Evolutionary conservation across 768 basidiomycete species (phyloP), one percentile per base, ranked within the genome.

Genomic region (Naganishia vishniacii): DNA sequence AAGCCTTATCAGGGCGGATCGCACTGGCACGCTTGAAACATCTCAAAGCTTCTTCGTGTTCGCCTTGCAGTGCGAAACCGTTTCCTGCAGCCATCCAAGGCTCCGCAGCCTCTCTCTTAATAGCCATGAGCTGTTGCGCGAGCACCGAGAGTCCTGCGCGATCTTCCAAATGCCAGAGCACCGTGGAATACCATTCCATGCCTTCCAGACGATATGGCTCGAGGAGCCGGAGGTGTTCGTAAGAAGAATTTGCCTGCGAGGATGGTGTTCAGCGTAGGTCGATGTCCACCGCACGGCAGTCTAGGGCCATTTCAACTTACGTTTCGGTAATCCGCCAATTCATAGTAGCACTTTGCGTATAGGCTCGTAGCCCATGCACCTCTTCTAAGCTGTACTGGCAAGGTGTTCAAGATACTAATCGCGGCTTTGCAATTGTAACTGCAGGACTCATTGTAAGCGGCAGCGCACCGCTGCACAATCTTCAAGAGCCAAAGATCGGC

Each of bases 71-170:
- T 15, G 91, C 94, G 78, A 97, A 98, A 71, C 90, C 81, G 79
- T 99, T 99, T 59, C 95, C 95, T 29, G 91, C 85, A 1, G 92
- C 89, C 69, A 98, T 95, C 95, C 95, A 99, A 16, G 92, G 85
- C 73, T 93, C 84, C 12, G 93, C 80, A 26, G 88, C 85, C 63
- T 83, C 84, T n/a, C 91, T 84, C 68, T 87, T 82, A 74, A 92
- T 86, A 59, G 85, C 84, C 70, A 95, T 84, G 46, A 98, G 81
- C 68, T 93, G 90, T 77, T 98, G 94, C 0, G 94, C 89, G 37
- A 99, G 82, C 80, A 87, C 91, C 3, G 94, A 92, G 64, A 99
- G 82, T 69, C 88, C 84, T 59, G 91, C 85, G 68, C 84, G 84
- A 69, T 85, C 83, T 73, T 89, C 87, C 51, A 95, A 80, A 78